A percentile compares a stretch with the other conserved stretches of the same genome.
Conservation (phyloP, 441 rosid species). For the Manihot esculenta region DNA sequence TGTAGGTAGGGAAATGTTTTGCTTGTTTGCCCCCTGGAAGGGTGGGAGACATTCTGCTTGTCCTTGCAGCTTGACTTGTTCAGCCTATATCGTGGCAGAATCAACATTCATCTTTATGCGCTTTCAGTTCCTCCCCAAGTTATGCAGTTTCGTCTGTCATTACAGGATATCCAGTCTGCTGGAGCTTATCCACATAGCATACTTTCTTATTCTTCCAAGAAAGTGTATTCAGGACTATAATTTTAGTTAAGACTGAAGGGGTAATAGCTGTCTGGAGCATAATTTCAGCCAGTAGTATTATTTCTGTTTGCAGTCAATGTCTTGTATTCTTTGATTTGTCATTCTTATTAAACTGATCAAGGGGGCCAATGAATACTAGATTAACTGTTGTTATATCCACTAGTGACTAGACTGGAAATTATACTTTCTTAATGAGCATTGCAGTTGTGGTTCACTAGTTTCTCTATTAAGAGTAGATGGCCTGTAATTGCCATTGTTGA, state of each 20-base stretch:
- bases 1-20: neutral
- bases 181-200: neutral
- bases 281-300: neutral
- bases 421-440: neutral
- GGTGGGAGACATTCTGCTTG: neutral
- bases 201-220: neutral
- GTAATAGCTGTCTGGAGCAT: neutral
- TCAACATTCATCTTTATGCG: neutral
- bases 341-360: neutral
- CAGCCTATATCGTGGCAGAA: neutral
- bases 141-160: neutral
- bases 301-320: neutral
- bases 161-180: neutral
- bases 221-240: neutral
- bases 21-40: neutral
- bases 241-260: neutral
- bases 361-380: neutral
- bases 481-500: neutral
- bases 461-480: neutral
- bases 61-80: neutral
- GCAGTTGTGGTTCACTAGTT: neutral
- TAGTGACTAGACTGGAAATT: neutral
- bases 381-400: neutral
- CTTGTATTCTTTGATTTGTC: neutral
- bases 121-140: neutral